Conservation (phyloP, 768 basidiomycete species). For the Leccinum obscurum region DNA sequence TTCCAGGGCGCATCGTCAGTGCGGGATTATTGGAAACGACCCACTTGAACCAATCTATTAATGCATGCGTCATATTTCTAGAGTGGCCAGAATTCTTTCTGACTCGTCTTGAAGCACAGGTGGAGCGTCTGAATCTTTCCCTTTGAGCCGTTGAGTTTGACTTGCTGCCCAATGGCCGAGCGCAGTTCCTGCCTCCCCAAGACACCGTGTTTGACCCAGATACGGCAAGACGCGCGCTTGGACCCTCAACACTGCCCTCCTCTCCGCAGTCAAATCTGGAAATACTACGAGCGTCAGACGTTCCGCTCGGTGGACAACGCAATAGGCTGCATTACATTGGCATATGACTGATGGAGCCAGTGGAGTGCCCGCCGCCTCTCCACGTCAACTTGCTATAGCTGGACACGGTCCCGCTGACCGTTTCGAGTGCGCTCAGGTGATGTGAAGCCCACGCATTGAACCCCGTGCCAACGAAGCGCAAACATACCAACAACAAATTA, state of each 20-base stretch:
- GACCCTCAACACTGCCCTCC: slow-evolving; percentile 16
- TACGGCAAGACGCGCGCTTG: slow-evolving; percentile 2
- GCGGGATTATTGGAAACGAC: slow-evolving; percentile 2
- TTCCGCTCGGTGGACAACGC: slow-evolving; percentile 7
- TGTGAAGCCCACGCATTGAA: slow-evolving; percentile 24
- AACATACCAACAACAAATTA: slow-evolving; percentile 13
- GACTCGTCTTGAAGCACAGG: not conserved
- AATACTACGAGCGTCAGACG: slow-evolving; percentile 5
- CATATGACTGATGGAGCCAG: slow-evolving; percentile 9
- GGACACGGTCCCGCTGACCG: slow-evolving; percentile 11
- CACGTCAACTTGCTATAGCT: slow-evolving; percentile 12
- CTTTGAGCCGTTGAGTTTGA: slow-evolving; percentile 3
- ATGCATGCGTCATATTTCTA: slow-evolving; percentile 5
- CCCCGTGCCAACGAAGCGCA: slow-evolving; percentile 26
- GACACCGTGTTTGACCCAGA: slow-evolving; percentile 1
- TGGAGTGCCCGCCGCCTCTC: slow-evolving; percentile 5
- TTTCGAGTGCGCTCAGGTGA: slow-evolving; percentile 22
- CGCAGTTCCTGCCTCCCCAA: not conserved
- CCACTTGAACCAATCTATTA: slow-evolving; percentile 5
- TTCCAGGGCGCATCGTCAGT: slow-evolving; percentile 1
- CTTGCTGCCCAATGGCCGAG: slow-evolving; percentile 5
- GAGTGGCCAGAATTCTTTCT: not conserved
- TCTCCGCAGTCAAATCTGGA: slow-evolving; percentile 3
- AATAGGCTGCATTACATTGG: slow-evolving; percentile 1
- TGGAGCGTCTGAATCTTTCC: not conserved